Conservation (phyloP, 2,329 filamentous ascomycete genomes). For the Xylaria sp. region DNA sequence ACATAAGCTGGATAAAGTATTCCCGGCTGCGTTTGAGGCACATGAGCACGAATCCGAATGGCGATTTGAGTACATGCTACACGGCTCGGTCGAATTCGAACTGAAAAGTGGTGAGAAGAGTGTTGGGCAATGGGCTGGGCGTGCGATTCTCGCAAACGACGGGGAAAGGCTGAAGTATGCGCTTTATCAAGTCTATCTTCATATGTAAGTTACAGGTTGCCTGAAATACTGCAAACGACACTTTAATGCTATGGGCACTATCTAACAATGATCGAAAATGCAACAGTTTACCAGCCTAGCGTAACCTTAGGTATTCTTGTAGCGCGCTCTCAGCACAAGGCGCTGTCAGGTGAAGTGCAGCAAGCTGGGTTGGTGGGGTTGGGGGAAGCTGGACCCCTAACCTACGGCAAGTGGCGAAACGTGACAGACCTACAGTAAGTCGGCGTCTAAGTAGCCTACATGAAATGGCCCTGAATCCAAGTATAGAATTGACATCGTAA, state of each 20-base stretch:
- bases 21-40: conserved; percentile 45
- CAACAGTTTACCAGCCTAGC: neutral
- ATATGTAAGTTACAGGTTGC: conserved; percentile 27
- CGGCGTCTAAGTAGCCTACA: neutral
- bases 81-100: conserved; percentile 37
- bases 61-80: conserved; percentile 44
- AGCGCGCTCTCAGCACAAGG: neutral
- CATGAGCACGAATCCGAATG: conserved; percentile 2
- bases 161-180: conserved; percentile 36
- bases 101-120: conserved; percentile 30
- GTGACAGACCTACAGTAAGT: too few relatives aligned
- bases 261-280: neutral
- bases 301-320: neutral
- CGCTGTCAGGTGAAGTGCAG: neutral
- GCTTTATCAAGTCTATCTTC: conserved; percentile 44
- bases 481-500: conserved; percentile 9
- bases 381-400: neutral
- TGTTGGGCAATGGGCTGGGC: conserved; percentile 41
- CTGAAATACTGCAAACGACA: too few relatives aligned
- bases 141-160: conserved; percentile 35
- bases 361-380: neutral
- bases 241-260: too few relatives aligned
- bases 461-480: neutral
- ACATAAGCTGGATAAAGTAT: conserved; percentile 51
- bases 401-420: neutral